A percentile compares a stretch with the other conserved stretches of the same genome.
These are phyloP conservation scores for Protostelium mycophagum DNA, from an alignment of 78 protist genomes.

Conservation along the genomic window DNA sequence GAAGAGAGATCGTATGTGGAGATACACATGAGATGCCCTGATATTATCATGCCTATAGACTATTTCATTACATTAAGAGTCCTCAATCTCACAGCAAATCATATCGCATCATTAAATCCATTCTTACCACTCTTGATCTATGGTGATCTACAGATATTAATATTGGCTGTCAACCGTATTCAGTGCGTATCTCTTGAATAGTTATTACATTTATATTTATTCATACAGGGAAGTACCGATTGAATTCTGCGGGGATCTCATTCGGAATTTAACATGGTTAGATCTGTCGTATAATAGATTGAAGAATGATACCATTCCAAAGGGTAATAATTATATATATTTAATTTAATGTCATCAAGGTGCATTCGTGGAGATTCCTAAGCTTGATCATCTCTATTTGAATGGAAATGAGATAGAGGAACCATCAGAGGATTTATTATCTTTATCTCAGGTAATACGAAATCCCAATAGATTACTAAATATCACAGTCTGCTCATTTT, in stretches of 20 bases:
- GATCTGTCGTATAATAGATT: neutral
- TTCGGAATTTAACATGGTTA: neutral
- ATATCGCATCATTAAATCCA: neutral
- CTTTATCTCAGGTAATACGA: no score
- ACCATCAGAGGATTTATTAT: no score
- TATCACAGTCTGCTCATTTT: no score
- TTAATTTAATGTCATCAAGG: neutral
- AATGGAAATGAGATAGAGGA: neutral
- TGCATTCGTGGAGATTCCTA: neutral
- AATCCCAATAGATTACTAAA: no score
- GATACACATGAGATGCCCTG: neutral
- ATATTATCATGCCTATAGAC: neutral
- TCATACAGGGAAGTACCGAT: neutral
- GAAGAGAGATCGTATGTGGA: neutral
- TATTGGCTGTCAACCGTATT: neutral
- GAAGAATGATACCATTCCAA: neutral
- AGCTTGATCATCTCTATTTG: neutral
- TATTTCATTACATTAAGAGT: neutral
- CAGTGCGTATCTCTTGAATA: neutral
- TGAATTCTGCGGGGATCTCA: neutral
- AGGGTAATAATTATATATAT: neutral
- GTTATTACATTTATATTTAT: neutral
- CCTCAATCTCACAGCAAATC: neutral
- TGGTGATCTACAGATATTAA: neutral
- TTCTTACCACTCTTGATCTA: neutral